These are phyloP conservation scores for Elasticomyces elasticus DNA, from an alignment of 495 filamentous ascomycete genomes.

Conservation along the genomic window DNA sequence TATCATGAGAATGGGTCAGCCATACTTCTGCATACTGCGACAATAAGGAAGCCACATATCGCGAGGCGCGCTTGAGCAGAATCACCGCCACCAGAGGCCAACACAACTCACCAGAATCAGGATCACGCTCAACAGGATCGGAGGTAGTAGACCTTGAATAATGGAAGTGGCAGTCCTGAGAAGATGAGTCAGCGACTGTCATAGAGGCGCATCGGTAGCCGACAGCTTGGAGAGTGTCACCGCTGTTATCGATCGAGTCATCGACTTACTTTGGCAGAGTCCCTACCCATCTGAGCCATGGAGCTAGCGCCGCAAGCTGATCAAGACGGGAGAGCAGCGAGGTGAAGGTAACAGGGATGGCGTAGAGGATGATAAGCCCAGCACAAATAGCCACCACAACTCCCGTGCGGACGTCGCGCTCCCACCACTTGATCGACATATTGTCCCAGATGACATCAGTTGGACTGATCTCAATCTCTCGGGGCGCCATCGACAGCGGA, in stretches of 20 bases:
- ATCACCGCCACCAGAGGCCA: no score
- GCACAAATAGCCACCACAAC: slow-evolving; percentile 52
- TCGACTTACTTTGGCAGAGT: slow-evolving; percentile 50
- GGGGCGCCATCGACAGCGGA: slow-evolving; percentile 89
- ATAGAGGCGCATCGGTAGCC: no score
- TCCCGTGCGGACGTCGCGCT: slow-evolving; percentile 65
- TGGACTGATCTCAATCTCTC: slow-evolving; percentile 84
- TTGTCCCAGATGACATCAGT: slow-evolving; percentile 96
- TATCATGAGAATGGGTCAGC: no score
- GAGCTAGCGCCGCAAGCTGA: slow-evolving; percentile 51
- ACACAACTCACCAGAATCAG: slow-evolving; percentile 70
- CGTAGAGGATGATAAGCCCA: slow-evolving; percentile 81
- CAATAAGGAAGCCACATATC: no score
- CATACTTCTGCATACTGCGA: no score
- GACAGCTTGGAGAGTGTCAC: no score
- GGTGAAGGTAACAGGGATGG: slow-evolving; percentile 82
- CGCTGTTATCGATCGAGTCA: no score
- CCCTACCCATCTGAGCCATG: slow-evolving; percentile 63
- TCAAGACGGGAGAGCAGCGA: slow-evolving; percentile 68
- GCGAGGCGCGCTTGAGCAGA: no score
- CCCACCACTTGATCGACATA: slow-evolving; percentile 95
- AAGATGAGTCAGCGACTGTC: no score
- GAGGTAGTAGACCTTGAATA: slow-evolving; percentile 79
- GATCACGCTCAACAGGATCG: slow-evolving; percentile 64
- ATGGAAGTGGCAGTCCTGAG: slow-evolving; percentile 60